Evolutionary conservation across 148 eudicot species (phyloP).

Genomic region (Polygonum aviculare): DNA sequence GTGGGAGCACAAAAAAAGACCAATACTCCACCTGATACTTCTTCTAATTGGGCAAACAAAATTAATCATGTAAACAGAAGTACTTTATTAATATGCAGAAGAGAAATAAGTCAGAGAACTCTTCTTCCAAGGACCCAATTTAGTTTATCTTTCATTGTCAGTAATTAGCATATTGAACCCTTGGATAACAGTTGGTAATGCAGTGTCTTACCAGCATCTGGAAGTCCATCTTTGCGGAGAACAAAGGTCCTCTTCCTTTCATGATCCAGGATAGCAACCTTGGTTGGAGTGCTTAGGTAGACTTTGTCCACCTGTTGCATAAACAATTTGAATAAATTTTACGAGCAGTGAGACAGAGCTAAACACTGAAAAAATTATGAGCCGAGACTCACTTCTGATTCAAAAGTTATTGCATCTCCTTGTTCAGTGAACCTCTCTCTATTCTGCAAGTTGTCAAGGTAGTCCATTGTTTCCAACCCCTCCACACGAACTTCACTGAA

Average conservation of each 20-base stretch:
- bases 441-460: constrained; percentile 72
- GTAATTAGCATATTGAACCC: neutral
- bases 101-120: neutral
- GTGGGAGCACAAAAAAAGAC: neutral
- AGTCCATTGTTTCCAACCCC: constrained; percentile 84
- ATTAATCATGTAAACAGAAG: neutral
- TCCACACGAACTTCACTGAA: constrained; percentile 94
- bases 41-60: too few species aligned
- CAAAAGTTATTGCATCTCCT: constrained; percentile 93
- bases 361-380: neutral
- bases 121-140: neutral
- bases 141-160: neutral
- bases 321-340: neutral
- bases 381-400: constrained; percentile 66
- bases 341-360: neutral
- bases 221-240: constrained; percentile 88
- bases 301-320: constrained; percentile 61
- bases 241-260: constrained; percentile 87
- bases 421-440: constrained; percentile 76
- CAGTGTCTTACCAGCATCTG: constrained; percentile 74
- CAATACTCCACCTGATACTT: neutral
- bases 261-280: constrained; percentile 81
- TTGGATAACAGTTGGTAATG: neutral
- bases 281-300: constrained; percentile 84
- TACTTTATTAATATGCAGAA: neutral